These are phyloP conservation scores for Phytophthora colocasiae DNA, from an alignment of 352 stramenopile genomes.

Conservation along the genomic window DNA sequence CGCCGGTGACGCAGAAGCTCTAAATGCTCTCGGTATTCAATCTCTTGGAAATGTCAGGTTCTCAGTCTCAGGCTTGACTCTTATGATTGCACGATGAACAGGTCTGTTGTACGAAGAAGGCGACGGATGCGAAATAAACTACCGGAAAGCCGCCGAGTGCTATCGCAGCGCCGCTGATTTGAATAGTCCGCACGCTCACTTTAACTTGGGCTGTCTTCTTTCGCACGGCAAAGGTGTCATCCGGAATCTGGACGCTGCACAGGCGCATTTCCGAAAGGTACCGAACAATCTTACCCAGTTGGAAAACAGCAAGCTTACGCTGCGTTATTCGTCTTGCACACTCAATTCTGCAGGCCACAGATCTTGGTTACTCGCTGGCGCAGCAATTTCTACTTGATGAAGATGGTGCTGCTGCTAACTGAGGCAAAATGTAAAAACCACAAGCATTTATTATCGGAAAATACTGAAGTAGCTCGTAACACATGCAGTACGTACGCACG, in stretches of 20 bases:
- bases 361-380: slow-evolving; percentile 67
- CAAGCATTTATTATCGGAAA: slow-evolving; percentile 48
- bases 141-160: slow-evolving; percentile 56
- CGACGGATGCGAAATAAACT: slow-evolving; percentile 75
- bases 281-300: background rate
- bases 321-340: slow-evolving; percentile 2
- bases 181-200: slow-evolving; percentile 67
- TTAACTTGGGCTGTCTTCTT: slow-evolving; percentile 80
- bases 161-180: slow-evolving; percentile 61
- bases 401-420: slow-evolving; percentile 22
- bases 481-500: slow-evolving; percentile 37
- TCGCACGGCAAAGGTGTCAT: slow-evolving; percentile 67
- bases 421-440: slow-evolving; percentile 34
- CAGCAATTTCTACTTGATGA: slow-evolving; percentile 53
- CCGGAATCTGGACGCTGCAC: slow-evolving; percentile 60
- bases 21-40: slow-evolving; percentile 71
- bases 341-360: slow-evolving; percentile 39
- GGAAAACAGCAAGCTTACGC: slow-evolving; percentile 4
- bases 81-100: slow-evolving; percentile 3
- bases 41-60: background rate
- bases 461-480: slow-evolving; percentile 31
- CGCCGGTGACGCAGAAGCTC: slow-evolving; percentile 57
- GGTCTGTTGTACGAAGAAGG: slow-evolving; percentile 82
- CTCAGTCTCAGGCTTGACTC: no score
- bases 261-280: slow-evolving; percentile 68